Base-by-base conservation (phyloP, 257 asterid species). In the Eucommia ulmoides region DNA sequence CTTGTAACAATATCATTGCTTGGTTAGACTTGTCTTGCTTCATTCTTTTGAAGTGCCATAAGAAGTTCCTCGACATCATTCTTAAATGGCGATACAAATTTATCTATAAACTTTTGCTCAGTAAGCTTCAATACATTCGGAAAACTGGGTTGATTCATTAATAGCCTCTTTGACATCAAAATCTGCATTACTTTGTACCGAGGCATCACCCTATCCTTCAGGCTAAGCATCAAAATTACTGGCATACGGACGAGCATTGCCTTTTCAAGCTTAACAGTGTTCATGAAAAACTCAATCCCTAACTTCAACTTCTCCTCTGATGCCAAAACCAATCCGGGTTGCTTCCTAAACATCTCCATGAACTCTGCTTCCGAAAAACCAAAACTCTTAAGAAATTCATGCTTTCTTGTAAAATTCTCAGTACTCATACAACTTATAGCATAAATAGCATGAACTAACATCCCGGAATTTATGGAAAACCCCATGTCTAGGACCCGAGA, bases 191-290 rank as follows among this genome's bases (percentile, higher is more conserved):
- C 74, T 45, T 44, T 50, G 53, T 63, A 53, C 26, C 66, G 54
- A 0, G 70, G 63, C 25, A 68, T 23, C 54, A 68, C 59, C 53
- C 70, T 59, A 10, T 63, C 64, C 51, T 59, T 25, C 70, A 63
- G 33, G 38, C 64, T 68, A 9, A 16, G 44, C 70, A 58, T 54
- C 35, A 68, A 45, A 45, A 46, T 24, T 17, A 22, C 16, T 3
- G 70, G 60, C 12, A 3, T 0, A 19, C 7, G 41, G 12, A 68
- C 44, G 26, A 63, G 2, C 15, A 1, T 16, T 24, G 57, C 53
- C 33, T 47, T 68, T 25, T 63, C 20, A 21, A 48, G 9, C 25
- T 55, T 33, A 29, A 58, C 44, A 2, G 49, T 58, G 33, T 54
- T 50, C 63, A 68, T 33, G 19, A 67, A 67, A 22, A 67, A 67